Base-by-base conservation (phyloP, 805 yeast species). In the Saturnispora dispora region DNA sequence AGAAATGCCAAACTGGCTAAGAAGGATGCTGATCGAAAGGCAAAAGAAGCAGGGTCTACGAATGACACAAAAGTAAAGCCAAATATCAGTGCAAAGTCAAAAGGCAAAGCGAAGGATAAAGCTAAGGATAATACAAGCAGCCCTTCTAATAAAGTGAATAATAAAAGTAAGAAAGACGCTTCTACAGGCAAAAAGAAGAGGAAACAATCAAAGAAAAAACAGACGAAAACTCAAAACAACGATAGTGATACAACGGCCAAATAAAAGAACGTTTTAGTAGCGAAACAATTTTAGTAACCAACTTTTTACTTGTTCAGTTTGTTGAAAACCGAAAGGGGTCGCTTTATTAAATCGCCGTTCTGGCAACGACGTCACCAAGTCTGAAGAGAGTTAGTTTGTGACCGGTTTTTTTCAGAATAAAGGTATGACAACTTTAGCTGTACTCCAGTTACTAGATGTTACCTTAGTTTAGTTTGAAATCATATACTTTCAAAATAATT, bases 161-260 rank as follows among this genome's bases (percentile, higher is more conserved):
- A 15, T 23, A 23, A 57, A 55, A 33, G 51, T 47, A 30, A 56
- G 56, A 35, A 54, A 9, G 41, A 37, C 5, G 11, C 22, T 18
- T 4, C 13, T 18, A 7, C 10, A 2, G 22, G 9, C 18, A 37
- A 37, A 4, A 37, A 37, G 15, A 18, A 17, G 6, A 37, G 17
- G 13, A 45, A 45, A 52, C 50, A 45, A 50, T 40, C 36, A 2
- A 54, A 53, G 39, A 50, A 47, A 30, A 39, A 45, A 43, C 50
- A 51, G 25, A 41, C 52, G 47, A 48, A 53, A 40, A 43, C 20
- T n/a, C n/a, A 41, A 18, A 46, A 32, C 23, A 6, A 32, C 28
- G 27, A 10, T 28, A 36, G 33, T 11, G n/a, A 30, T 11, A 30
- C 33, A 30, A 7, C 10, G 8, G 8, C 28, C 28, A 25, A 25